These are phyloP conservation scores for Dianthus caryophyllus DNA, from an alignment of 148 eudicot species.

Conservation along the genomic window DNA sequence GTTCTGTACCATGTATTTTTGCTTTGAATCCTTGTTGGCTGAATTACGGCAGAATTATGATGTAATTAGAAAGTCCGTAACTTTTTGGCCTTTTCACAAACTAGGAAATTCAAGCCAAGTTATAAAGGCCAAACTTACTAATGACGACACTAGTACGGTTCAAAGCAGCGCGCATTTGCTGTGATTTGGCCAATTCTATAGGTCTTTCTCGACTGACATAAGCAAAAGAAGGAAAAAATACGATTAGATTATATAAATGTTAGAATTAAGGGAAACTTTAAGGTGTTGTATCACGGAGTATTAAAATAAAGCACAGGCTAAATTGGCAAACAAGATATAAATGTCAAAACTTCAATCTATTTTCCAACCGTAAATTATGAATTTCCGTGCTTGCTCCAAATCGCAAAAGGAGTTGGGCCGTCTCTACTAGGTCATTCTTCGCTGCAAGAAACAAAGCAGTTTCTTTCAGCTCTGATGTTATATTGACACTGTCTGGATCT, in stretches of 20 bases:
- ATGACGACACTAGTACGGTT: constrained; percentile 29
- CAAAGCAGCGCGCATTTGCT: constrained; percentile 34
- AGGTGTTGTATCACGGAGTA: too few relatives aligned
- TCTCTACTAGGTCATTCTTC: constrained; percentile 31
- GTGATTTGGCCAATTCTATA: constrained; percentile 39
- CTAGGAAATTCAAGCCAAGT: neutral
- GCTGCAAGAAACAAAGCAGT: constrained; percentile 37
- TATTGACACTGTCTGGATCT: constrained; percentile 27
- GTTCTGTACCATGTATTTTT: constrained; percentile 27
- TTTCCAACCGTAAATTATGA: constrained; percentile 32
- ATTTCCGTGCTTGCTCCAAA: constrained; percentile 36
- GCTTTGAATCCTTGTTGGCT: constrained; percentile 28
- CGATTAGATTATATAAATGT: neutral
- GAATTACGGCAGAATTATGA: constrained; percentile 5
- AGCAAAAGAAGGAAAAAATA: neutral
- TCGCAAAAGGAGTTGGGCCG: constrained; percentile 31
- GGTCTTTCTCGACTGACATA: constrained; percentile 37
- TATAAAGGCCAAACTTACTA: constrained; percentile 22
- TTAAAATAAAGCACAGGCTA: neutral
- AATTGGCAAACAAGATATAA: neutral
- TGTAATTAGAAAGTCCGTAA: neutral
- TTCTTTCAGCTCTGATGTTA: constrained; percentile 32
- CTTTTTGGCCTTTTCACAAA: neutral
- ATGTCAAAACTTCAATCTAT: neutral
- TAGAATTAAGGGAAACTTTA: neutral